Evolutionary conservation across 2,329 filamentous ascomycete species (phyloP).

Genomic region (Nannizziopsis arthrosporioides): DNA sequence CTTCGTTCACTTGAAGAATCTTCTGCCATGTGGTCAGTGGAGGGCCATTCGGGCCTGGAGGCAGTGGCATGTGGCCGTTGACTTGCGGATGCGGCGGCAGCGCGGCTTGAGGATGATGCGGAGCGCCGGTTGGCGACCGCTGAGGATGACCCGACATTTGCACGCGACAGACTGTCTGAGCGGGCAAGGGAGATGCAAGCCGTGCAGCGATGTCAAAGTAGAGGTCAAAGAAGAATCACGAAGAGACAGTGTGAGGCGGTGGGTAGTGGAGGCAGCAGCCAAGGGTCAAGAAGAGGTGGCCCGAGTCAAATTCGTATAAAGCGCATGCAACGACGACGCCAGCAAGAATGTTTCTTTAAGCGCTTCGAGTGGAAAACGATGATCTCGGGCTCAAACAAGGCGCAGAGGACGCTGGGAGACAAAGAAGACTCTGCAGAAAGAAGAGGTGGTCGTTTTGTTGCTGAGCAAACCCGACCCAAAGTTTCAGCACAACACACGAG

Average conservation of each 20-base stretch:
- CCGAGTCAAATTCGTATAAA: too few relatives aligned
- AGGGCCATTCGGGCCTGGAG: conserved; percentile 35
- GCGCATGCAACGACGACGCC: too few relatives aligned
- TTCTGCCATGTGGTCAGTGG: conserved; percentile 59
- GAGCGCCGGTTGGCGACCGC: conserved; percentile 65
- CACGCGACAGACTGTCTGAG: conserved; percentile 4
- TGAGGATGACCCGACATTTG: conserved; percentile 61
- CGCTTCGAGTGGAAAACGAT: too few relatives aligned
- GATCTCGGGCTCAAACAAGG: too few relatives aligned
- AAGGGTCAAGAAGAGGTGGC: too few relatives aligned
- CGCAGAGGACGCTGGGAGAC: too few relatives aligned
- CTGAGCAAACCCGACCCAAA: not conserved
- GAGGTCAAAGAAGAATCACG: too few relatives aligned
- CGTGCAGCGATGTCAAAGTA: not conserved
- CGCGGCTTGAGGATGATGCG: conserved; percentile 55
- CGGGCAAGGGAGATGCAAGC: not conserved
- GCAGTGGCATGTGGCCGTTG: conserved; percentile 36
- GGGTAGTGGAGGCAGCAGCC: too few relatives aligned
- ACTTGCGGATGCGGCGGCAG: conserved; percentile 50
- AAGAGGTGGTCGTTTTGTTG: not conserved
- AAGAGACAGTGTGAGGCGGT: too few relatives aligned
- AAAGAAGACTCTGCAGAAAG: too few relatives aligned
- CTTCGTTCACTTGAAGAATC: conserved; percentile 68
- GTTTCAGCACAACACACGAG: not conserved
- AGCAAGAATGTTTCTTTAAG: too few relatives aligned